Evolutionary conservation across 2,329 filamentous ascomycete species (phyloP), one percentile per base, ranked within the genome.

Genomic region (Diaporthe citriasiana): DNA sequence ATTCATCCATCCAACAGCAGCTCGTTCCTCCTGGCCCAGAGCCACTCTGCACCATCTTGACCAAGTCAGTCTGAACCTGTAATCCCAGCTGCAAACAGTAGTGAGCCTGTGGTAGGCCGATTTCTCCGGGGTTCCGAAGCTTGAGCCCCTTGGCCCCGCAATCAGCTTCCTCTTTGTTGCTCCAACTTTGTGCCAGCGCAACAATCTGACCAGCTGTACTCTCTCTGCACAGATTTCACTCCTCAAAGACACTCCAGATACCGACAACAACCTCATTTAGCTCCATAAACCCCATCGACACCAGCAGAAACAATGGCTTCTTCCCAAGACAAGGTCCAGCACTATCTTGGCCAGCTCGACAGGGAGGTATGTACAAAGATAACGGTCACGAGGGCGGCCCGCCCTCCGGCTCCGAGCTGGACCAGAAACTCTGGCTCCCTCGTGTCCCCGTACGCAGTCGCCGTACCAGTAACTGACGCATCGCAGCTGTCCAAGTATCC

Each of bases 401-500:
- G 63, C 40, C 30, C 45, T 33, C 65, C 71, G 50, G 70, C 63
- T 73, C 63, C 33, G 63, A 68, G 63, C 63, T 68, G 45, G 12
- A 47, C 35, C 63, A 51, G 50, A 25, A 4, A 59, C 68, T 73
- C 38, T 76, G 25, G 5, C 22, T 27, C 19, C n/a, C n/a, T 59
- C 13, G 1, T 45, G 17, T 17, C 17, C 40, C 22, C 53, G 45
- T 70, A 40, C 35, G 25, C 25, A 25, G 57, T 6, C 38, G 27
- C 38, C 15, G 38, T 33, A 10, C 27, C 59, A 33, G 9, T 30
- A 40, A 63, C 73, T 65, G 74, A 47, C 72, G 15, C 75, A 74
- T 65, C 71, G 73, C 83, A 97, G 94, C 92, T 97, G 78, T 94
- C 93, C 84, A 96, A 95, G 85, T 97, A 97, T 87, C 93, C 93